Evolutionary conservation across 805 yeast species (phyloP).

Genomic region (Yamadazyma olivae): DNA sequence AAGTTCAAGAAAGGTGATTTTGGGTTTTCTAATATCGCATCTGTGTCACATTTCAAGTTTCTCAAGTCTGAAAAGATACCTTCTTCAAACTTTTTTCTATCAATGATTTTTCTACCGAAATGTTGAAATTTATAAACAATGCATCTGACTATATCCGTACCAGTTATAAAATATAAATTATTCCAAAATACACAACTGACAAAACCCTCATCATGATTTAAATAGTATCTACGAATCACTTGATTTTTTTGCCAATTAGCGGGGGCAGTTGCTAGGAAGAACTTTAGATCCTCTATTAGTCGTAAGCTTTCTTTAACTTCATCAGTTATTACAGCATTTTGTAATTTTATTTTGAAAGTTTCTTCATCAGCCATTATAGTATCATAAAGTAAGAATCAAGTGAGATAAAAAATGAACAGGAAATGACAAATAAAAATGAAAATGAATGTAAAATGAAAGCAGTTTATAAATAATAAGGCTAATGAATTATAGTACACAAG

Average conservation of each 20-base stretch:
- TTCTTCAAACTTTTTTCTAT: conserved; percentile 93
- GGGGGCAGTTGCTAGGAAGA: conserved; percentile 90
- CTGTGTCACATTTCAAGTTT: conserved; percentile 77
- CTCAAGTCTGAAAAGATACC: conserved; percentile 92
- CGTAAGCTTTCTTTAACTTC: conserved; percentile 47
- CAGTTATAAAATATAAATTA: conserved; percentile 83
- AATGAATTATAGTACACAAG: no score
- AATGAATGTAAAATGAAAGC: no score
- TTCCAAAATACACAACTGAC: conserved; percentile 94
- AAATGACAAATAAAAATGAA: no score
- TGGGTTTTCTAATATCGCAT: conserved; percentile 86
- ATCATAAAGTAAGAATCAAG: background rate
- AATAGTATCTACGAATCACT: conserved; percentile 77
- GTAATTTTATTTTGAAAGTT: conserved; percentile 2
- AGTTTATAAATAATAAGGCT: no score
- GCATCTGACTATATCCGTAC: conserved; percentile 94
- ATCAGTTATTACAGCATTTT: conserved; percentile 9
- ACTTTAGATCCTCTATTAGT: conserved; percentile 73
- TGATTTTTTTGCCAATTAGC: conserved; percentile 91
- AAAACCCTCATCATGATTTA: conserved; percentile 87
- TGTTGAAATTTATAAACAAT: conserved; percentile 84
- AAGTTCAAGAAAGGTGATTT: conserved; percentile 81
- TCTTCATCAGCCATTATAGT: conserved; percentile 5
- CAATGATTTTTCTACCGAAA: conserved; percentile 81
- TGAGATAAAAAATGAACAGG: no score